phyloP scores from a whole-genome alignment of 768 basidiomycete genomes.

The Tricholoma furcatifolium region DNA sequence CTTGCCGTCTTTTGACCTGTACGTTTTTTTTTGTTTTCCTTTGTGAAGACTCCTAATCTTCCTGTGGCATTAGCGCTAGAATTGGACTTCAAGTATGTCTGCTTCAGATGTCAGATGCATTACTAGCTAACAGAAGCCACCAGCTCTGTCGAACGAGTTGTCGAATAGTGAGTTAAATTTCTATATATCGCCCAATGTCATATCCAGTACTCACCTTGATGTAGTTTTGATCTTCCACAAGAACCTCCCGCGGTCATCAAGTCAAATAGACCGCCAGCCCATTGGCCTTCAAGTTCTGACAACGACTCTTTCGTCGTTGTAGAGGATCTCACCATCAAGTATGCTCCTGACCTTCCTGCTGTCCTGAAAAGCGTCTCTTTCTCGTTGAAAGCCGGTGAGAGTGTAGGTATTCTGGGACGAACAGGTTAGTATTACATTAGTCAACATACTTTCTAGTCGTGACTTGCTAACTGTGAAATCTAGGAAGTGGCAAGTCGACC shows the following conservation, averaged over 20 bases:
- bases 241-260: slow-evolving; percentile 81
- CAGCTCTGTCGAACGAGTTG: slow-evolving; percentile 89
- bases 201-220: not conserved
- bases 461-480: not conserved
- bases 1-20: slow-evolving; percentile 51
- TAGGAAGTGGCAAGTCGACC: slow-evolving; percentile 79
- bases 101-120: not conserved
- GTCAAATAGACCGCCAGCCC: slow-evolving; percentile 76
- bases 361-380: slow-evolving; percentile 80
- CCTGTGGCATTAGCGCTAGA: slow-evolving; percentile 44
- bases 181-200: no score
- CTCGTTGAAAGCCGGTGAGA: slow-evolving; percentile 64
- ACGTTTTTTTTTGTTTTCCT: not conserved
- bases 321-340: slow-evolving; percentile 77
- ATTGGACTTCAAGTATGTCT: slow-evolving; percentile 69
- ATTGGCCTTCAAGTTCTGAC: slow-evolving; percentile 82
- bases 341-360: slow-evolving; percentile 80
- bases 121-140: not conserved
- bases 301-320: slow-evolving; percentile 60
- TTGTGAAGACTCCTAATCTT: not conserved
- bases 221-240: slow-evolving; percentile 73
- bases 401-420: slow-evolving; percentile 78
- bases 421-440: slow-evolving; percentile 43
- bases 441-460: no score
- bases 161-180: slow-evolving; percentile 62